Percentiles rank a stretch among this genome's conserved stretches.
Evolutionary conservation across 2,329 filamentous ascomycete species (phyloP).

Genomic region (Knufia petricola): DNA sequence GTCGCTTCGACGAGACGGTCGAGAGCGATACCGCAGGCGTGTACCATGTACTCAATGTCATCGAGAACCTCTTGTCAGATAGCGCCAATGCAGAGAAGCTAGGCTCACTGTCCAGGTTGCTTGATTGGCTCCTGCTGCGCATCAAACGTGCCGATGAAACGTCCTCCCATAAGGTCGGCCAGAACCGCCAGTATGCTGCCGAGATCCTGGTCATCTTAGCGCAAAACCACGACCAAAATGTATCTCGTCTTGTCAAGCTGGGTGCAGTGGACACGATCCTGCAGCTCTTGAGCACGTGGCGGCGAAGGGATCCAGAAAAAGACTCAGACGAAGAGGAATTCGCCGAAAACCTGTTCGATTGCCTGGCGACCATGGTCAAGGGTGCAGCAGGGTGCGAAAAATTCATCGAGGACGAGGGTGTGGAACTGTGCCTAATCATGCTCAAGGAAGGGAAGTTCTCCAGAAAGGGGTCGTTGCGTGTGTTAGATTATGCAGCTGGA

Average conservation of each 20-base stretch:
- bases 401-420: constrained; percentile 80
- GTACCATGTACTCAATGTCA: constrained; percentile 70
- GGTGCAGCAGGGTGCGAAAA: constrained; percentile 64
- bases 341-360: constrained; percentile 87
- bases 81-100: constrained; percentile 58
- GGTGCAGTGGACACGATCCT: constrained; percentile 72
- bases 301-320: constrained; percentile 69
- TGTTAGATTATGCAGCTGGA: constrained; percentile 72
- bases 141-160: constrained; percentile 57
- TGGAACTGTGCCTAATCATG: constrained; percentile 88
- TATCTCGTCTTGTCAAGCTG: constrained; percentile 47
- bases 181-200: constrained; percentile 93
- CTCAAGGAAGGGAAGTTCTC: constrained; percentile 78
- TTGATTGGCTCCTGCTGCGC: constrained; percentile 69
- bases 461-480: constrained; percentile 64
- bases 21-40: constrained; percentile 72
- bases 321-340: constrained; percentile 89
- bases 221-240: constrained; percentile 39
- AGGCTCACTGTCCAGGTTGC: constrained; percentile 55
- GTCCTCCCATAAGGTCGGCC: constrained; percentile 48
- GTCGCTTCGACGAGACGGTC: constrained; percentile 62
- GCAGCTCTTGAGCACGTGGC: constrained; percentile 74
- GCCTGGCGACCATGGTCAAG: constrained; percentile 69
- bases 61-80: constrained; percentile 75
- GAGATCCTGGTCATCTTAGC: constrained; percentile 84